Evolutionary conservation across 257 asterid genomes (phyloP), one percentile per base, ranked within the genome.

Genomic region (Scutellaria minor): DNA sequence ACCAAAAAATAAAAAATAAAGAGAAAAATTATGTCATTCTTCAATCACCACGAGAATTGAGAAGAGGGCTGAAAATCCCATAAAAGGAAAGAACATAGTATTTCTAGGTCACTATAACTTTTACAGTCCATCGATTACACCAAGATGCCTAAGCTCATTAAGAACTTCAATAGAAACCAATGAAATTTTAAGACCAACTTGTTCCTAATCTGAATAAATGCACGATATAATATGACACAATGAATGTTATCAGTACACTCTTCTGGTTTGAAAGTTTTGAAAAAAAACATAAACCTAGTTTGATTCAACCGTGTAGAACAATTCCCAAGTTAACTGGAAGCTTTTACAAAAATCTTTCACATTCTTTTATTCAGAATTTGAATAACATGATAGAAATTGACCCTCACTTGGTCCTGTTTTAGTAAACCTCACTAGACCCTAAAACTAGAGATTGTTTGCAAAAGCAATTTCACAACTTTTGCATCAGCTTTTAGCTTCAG

Each of bases 391-490:
- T 37, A 66, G 59, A 71, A 18, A 77, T 45, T 5, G 53, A 14
- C 73, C 64, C 14, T 37, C 24, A 62, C 63, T 42, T 67, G 20
- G 35, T 64, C 58, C 66, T 75, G 63, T 47, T 20, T 45, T 13
- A 13, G 47, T 59, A 40, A 37, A 47, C n/a, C 48, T 52, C 61
- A 64, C 58, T 3, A 11, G 64, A 41, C 10, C 9, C 27, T 24
- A 24, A 11, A 40, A 51, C 42, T 55, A 18, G 11, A 60, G 31
- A 60, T 24, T 24, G 1, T 24, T 0, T 24, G 27, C 27, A 24
- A 24, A 24, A 24, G 2, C 27, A 24, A 24, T 24, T 24, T 24
- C 0, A 1, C 27, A 24, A 24, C 27, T 24, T 24, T 2, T 24
- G 27, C 18, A 18, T 18, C 18, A 18, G 18, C 18, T 18, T 18